These are phyloP conservation scores for Lantana camara DNA, from an alignment of 257 asterid species.

Conservation along the genomic window DNA sequence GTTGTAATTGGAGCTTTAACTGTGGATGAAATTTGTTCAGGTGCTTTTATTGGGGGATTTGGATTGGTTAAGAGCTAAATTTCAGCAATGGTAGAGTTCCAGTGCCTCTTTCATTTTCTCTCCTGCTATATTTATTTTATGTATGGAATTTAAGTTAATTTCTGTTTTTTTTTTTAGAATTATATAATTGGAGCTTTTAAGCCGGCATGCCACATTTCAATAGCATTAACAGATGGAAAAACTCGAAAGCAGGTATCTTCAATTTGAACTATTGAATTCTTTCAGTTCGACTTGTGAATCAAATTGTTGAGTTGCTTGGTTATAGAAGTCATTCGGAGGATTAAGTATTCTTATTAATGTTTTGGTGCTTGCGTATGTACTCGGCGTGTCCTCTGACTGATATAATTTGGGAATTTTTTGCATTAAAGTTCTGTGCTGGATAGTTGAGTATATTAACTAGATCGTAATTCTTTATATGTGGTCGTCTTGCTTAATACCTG, in stretches of 20 bases:
- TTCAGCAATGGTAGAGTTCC: constrained; percentile 42
- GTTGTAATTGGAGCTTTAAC: constrained; percentile 32
- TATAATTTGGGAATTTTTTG: constrained; percentile 22
- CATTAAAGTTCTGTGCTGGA: not conserved
- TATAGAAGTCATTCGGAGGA: not conserved
- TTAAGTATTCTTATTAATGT: not conserved
- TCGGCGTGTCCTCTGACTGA: constrained; percentile 2
- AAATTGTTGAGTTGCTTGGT: constrained; percentile 11
- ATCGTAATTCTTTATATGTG: not conserved
- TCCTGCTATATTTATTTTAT: not conserved
- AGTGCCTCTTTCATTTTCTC: constrained; percentile 16
- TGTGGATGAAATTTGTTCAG: constrained; percentile 32
- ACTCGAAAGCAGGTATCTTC: constrained; percentile 74
- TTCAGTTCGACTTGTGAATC: not conserved
- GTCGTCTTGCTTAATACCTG: not conserved
- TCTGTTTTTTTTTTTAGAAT: constrained; percentile 52
- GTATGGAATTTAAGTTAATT: not conserved
- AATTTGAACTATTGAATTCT: not conserved
- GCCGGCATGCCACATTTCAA: constrained; percentile 82
- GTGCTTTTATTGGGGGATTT: constrained; percentile 26
- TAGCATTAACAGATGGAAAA: constrained; percentile 78
- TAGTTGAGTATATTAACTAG: not conserved
- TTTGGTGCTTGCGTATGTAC: not conserved
- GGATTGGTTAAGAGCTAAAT: constrained; percentile 26
- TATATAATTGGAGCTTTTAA: constrained; percentile 89